A percentile compares a stretch with the other conserved stretches of the same genome.
Evolutionary conservation across 495 filamentous ascomycete species (phyloP).

Genomic region (Achaetomiella virescens): DNA sequence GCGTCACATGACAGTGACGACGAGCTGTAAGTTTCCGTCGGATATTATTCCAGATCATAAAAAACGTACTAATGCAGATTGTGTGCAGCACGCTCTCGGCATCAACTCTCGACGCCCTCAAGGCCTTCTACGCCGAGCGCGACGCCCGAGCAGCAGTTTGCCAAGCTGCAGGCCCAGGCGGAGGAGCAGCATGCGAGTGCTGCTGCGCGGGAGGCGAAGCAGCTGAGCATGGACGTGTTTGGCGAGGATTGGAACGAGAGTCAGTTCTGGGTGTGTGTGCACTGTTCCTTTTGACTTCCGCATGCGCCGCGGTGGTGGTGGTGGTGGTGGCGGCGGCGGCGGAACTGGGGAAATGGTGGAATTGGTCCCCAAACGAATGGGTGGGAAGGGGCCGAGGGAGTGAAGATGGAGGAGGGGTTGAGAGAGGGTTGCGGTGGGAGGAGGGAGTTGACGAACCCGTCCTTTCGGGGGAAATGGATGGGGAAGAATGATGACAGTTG

Average conservation of each 20-base stretch:
- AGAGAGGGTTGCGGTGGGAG: background rate
- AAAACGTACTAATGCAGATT: background rate
- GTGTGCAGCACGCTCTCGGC: conserved; percentile 48
- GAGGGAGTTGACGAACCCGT: background rate
- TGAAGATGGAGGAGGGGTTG: too few species aligned
- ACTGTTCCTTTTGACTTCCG: background rate
- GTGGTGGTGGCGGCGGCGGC: background rate
- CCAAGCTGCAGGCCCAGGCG: conserved; percentile 48
- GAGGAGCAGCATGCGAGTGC: conserved; percentile 34
- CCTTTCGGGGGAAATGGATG: background rate
- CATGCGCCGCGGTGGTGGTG: background rate
- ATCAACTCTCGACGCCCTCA: conserved; percentile 55
- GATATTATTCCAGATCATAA: background rate
- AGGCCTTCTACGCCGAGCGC: conserved; percentile 63
- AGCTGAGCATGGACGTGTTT: conserved; percentile 65
- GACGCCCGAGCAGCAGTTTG: conserved; percentile 58
- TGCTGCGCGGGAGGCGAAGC: conserved; percentile 3
- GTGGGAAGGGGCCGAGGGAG: too few species aligned
- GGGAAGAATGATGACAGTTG: background rate
- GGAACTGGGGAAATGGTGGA: background rate
- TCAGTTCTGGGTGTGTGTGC: conserved; percentile 65
- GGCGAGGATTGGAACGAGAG: conserved; percentile 75
- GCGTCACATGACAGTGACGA: conserved; percentile 31
- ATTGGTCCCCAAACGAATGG: too few species aligned
- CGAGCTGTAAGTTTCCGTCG: conserved; percentile 31